These are phyloP conservation scores for Entelexis paramagnoliae DNA, from an alignment of 1,139 yeast genomes.

Conservation along the genomic window DNA sequence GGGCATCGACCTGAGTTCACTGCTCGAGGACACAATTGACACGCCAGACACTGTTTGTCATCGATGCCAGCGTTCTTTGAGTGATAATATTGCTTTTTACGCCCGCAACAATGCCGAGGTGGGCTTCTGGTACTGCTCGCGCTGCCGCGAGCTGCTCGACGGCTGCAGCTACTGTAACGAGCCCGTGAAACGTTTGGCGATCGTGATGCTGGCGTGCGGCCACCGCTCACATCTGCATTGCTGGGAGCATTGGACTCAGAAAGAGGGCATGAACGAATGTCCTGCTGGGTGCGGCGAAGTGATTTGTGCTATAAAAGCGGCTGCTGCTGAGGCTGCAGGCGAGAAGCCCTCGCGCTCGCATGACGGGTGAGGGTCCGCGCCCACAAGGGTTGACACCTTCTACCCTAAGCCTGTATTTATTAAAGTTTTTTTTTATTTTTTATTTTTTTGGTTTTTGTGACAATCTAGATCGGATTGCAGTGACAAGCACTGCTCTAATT, in stretches of 20 bases:
- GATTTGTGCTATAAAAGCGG: neutral
- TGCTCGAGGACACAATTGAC: neutral
- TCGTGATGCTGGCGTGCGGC: conserved; percentile 67
- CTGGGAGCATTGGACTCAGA: conserved; percentile 65
- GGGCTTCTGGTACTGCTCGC: conserved; percentile 81
- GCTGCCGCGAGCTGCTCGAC: conserved; percentile 50
- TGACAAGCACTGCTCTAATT: too few relatives aligned
- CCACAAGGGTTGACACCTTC: neutral
- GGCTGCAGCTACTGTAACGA: conserved; percentile 73
- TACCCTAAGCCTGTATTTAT: neutral
- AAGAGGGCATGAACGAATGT: conserved; percentile 55
- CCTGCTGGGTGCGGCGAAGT: conserved; percentile 61
- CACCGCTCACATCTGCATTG: conserved; percentile 83
- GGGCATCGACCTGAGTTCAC: conserved; percentile 28
- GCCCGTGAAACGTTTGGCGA: conserved; percentile 64
- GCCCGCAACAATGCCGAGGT: conserved; percentile 28
- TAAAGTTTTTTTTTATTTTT: neutral
- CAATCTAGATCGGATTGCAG: too few relatives aligned
- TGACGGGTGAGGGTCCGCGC: neutral
- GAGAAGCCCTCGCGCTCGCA: neutral
- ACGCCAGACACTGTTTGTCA: conserved; percentile 54
- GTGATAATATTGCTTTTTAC: conserved; percentile 45
- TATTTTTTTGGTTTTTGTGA: too few relatives aligned
- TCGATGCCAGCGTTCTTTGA: conserved; percentile 51
- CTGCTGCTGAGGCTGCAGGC: neutral